These are phyloP conservation scores for Helichrysum umbraculigerum DNA, from an alignment of 129 eudicot species.

Conservation along the genomic window DNA sequence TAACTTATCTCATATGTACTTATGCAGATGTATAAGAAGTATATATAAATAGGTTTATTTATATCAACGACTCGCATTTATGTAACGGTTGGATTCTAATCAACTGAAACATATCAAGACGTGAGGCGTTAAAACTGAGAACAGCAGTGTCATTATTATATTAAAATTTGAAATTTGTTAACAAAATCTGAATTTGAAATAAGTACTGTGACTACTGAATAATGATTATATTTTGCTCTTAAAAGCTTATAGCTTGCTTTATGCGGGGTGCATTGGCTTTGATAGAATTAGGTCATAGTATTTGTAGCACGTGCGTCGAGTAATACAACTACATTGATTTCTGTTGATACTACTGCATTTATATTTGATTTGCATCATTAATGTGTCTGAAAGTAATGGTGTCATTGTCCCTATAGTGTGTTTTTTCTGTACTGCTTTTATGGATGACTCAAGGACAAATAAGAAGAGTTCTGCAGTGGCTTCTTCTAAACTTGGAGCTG, in stretches of 20 bases:
- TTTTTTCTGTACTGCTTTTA: constrained; percentile 2
- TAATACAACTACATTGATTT: not conserved
- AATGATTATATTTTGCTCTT: not conserved
- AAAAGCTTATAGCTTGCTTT: not conserved
- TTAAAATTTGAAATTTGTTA: no score
- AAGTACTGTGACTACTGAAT: not conserved
- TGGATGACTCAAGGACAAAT: constrained; percentile 27
- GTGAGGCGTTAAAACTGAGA: not conserved
- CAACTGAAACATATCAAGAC: no score
- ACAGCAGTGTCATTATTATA: not conserved
- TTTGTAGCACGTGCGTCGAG: not conserved
- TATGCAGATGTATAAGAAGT: not conserved
- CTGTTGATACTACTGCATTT: not conserved
- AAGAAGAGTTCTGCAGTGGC: constrained; percentile 33
- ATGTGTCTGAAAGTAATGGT: not conserved
- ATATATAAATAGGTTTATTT: not conserved
- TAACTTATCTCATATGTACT: not conserved
- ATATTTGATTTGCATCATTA: not conserved
- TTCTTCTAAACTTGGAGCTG: constrained; percentile 29
- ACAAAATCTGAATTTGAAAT: not conserved
- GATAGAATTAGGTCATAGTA: not conserved
- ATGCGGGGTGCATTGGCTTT: not conserved
- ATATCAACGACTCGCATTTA: not conserved
- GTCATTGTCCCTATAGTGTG: not conserved
- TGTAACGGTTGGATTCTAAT: not conserved